A percentile compares a stretch with the other conserved stretches of the same genome.
Conservation (phyloP, 768 basidiomycete genomes). For the Punctularia strigosozonata region DNA sequence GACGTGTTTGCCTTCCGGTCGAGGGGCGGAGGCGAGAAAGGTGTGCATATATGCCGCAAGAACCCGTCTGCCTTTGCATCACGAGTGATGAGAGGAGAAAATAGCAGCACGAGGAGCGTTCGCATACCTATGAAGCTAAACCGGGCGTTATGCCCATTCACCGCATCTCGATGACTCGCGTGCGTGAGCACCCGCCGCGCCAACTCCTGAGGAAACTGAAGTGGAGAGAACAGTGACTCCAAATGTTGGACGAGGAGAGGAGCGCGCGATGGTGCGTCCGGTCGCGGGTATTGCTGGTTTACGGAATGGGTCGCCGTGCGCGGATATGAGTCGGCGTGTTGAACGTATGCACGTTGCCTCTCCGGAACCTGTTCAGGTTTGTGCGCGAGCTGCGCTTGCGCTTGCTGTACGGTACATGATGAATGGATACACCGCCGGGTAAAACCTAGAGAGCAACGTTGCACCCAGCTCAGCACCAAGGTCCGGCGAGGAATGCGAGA, state of each 20-base stretch:
- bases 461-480: too few relatives aligned
- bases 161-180: conserved; percentile 55
- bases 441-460: too few relatives aligned
- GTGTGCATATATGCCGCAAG: conserved; percentile 66
- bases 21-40: conserved; percentile 46
- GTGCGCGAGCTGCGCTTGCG: too few relatives aligned
- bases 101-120: not conserved
- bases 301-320: too few relatives aligned
- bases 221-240: conserved; percentile 46
- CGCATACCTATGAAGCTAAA: conserved; percentile 61
- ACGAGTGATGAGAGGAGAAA: conserved; percentile 1
- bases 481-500: too few relatives aligned
- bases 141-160: conserved; percentile 59
- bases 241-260: conserved; percentile 40
- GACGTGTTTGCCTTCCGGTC: conserved; percentile 27
- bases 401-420: too few relatives aligned
- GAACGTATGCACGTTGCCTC: too few relatives aligned
- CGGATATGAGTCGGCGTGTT: too few relatives aligned
- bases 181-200: conserved; percentile 71
- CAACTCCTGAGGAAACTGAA: conserved; percentile 61
- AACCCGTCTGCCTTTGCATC: conserved; percentile 56
- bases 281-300: too few relatives aligned
- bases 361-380: too few relatives aligned
- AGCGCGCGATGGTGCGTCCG: too few relatives aligned
- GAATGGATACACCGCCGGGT: too few relatives aligned